A percentile compares a stretch with the other conserved stretches of the same genome.
These are phyloP conservation scores for Adansonia grandidieri DNA, from an alignment of 441 rosid genomes.

Conservation along the genomic window DNA sequence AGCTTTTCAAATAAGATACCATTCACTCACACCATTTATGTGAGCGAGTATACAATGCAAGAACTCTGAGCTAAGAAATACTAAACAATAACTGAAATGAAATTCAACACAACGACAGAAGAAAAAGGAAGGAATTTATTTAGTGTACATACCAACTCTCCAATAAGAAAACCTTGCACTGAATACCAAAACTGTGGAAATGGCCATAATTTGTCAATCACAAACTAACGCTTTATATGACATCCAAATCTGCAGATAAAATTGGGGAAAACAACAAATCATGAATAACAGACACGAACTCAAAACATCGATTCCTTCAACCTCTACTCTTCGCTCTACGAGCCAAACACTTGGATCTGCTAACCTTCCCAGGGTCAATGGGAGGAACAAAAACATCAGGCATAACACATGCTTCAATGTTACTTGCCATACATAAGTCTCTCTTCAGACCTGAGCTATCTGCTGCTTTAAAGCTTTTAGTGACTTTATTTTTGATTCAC, in stretches of 20 bases:
- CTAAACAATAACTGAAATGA: background rate
- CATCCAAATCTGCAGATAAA: constrained; percentile 14
- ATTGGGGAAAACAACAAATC: constrained; percentile 17
- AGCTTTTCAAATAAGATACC: background rate
- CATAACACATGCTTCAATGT: background rate
- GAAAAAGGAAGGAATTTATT: background rate
- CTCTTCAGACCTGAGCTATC: constrained; percentile 53
- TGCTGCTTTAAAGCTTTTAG: constrained; percentile 63
- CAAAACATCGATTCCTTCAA: constrained; percentile 14
- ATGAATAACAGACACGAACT: background rate
- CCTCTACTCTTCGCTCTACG: background rate
- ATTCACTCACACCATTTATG: background rate
- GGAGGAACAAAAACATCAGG: background rate
- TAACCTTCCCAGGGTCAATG: background rate
- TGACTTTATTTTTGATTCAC: constrained; percentile 66
- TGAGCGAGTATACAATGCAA: background rate
- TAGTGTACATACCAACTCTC: constrained; percentile 21
- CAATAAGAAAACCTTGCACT: background rate
- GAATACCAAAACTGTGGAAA: constrained; percentile 23
- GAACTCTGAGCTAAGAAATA: background rate
- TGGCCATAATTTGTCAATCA: background rate
- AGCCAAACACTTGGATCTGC: background rate
- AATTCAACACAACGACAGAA: background rate
- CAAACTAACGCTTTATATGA: constrained; percentile 13
- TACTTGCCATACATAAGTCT: background rate